These are phyloP conservation scores for Talaromyces ruber DNA, from an alignment of 495 filamentous ascomycete genomes.

Conservation along the genomic window DNA sequence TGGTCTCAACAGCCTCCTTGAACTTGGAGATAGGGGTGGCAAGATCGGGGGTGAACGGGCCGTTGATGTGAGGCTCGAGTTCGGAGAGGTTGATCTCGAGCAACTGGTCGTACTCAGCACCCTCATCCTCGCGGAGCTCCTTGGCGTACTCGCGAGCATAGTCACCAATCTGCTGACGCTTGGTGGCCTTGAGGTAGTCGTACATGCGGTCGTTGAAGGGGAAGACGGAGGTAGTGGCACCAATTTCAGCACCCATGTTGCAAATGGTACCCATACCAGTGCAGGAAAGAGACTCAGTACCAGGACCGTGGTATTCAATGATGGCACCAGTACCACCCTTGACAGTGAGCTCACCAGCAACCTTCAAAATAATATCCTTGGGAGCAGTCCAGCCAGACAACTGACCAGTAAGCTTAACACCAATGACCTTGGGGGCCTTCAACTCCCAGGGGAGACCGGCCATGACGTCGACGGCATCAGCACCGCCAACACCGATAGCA, in stretches of 20 bases:
- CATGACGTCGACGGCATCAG: conserved; percentile 98
- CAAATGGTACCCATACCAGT: conserved; percentile 65
- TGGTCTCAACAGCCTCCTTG: conserved; percentile 84
- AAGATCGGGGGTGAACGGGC: conserved; percentile 98
- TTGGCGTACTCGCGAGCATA: conserved; percentile 77
- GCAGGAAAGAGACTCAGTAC: conserved; percentile 60
- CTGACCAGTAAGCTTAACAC: conserved; percentile 85
- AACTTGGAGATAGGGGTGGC: conserved; percentile 97
- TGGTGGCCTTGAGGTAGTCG: conserved; percentile 89
- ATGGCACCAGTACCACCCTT: conserved; percentile 98
- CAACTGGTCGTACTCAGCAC: conserved; percentile 92
- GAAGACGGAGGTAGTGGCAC: conserved; percentile 96
- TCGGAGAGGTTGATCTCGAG: conserved; percentile 92
- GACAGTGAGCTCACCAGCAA: conserved; percentile 93
- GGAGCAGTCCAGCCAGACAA: conserved; percentile 90
- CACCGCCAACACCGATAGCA: conserved; percentile 97
- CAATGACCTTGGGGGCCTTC: conserved; percentile 96
- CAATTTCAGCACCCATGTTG: conserved; percentile 88
- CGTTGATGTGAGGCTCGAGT: conserved; percentile 97
- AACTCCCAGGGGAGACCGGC: conserved; percentile 96
- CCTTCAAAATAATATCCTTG: conserved; percentile 98
- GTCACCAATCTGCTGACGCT: conserved; percentile 83
- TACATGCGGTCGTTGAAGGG: conserved; percentile 98
- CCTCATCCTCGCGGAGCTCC: conserved; percentile 84
- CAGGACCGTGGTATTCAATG: conserved; percentile 89